A percentile compares a stretch with the other conserved stretches of the same genome.
phyloP scores from a whole-genome alignment of 305 asterid species.

The Euphrasia arctica region DNA sequence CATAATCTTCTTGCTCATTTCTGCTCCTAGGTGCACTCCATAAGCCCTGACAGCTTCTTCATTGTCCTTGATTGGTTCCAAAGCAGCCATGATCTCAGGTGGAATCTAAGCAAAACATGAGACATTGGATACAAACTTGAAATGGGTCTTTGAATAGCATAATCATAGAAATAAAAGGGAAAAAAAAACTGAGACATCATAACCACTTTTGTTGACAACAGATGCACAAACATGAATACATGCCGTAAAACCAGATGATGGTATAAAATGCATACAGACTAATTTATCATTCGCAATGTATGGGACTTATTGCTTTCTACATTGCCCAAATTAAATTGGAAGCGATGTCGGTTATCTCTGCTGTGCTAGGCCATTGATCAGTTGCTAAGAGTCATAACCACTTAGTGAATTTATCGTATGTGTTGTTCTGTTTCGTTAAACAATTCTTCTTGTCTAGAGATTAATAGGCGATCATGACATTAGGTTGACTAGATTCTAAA shows the following conservation, averaged over 20 bases:
- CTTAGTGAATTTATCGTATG: background rate
- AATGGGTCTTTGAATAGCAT: background rate
- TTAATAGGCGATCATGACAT: slow-evolving; percentile 12
- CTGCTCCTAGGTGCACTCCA: slow-evolving; percentile 94
- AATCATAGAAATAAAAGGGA: background rate
- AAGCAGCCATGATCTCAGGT: slow-evolving; percentile 60
- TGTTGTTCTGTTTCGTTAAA: background rate
- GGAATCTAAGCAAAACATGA: slow-evolving; percentile 9
- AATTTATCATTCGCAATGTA: slow-evolving; percentile 8
- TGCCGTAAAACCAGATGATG: slow-evolving; percentile 9
- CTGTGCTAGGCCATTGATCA: slow-evolving; percentile 13
- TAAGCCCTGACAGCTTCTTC: slow-evolving; percentile 98
- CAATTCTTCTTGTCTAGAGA: slow-evolving; percentile 12
- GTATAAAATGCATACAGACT: slow-evolving; percentile 20
- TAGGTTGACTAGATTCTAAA: slow-evolving; percentile 7
- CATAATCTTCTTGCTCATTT: slow-evolving; percentile 93
- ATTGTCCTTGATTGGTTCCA: slow-evolving; percentile 96
- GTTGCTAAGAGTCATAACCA: background rate
- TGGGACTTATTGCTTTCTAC: slow-evolving; percentile 6
- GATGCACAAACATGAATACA: slow-evolving; percentile 13
- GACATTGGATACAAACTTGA: slow-evolving; percentile 7
- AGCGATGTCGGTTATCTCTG: slow-evolving; percentile 9
- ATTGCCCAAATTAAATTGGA: slow-evolving; percentile 8
- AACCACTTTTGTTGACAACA: slow-evolving; percentile 9
- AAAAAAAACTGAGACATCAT: slow-evolving; percentile 16